A percentile compares a stretch with the other conserved stretches of the same genome.
These are phyloP conservation scores for Mycena belliarum DNA, from an alignment of 768 basidiomycete species.

Conservation along the genomic window DNA sequence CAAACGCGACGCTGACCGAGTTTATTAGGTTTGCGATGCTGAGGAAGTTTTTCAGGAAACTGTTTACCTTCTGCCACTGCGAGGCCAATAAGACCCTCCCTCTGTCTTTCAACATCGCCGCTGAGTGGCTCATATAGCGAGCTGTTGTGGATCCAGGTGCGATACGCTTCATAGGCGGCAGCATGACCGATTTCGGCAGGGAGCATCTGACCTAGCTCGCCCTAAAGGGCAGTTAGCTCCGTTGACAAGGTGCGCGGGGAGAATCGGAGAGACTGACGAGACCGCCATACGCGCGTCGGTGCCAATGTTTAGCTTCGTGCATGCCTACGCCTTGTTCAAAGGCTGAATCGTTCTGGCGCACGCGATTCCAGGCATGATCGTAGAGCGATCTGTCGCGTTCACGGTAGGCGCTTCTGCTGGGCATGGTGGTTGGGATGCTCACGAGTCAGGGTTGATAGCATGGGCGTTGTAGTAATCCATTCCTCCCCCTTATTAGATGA, in stretches of 20 bases:
- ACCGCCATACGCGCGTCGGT: conserved; percentile 65
- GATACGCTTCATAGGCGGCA: conserved; percentile 76
- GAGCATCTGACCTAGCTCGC: conserved; percentile 49
- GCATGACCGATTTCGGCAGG: conserved; percentile 72
- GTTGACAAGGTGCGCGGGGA: neutral
- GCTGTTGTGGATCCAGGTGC: conserved; percentile 62
- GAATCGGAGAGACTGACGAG: conserved; percentile 38
- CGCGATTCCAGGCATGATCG: conserved; percentile 52
- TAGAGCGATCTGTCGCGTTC: conserved; percentile 55
- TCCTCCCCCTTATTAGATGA: conserved; percentile 52
- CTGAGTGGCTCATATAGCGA: conserved; percentile 56
- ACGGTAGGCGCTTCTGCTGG: conserved; percentile 27
- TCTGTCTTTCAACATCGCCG: conserved; percentile 58
- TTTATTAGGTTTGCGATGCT: neutral
- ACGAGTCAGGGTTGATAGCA: conserved; percentile 58
- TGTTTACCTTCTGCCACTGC: conserved; percentile 69
- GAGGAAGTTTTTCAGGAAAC: neutral
- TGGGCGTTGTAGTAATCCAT: conserved; percentile 66
- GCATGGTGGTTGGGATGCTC: conserved; percentile 31
- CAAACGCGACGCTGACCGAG: conserved; percentile 53
- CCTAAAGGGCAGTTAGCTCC: conserved; percentile 33
- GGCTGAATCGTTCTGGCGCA: conserved; percentile 40
- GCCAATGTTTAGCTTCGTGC: conserved; percentile 65
- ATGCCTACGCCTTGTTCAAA: conserved; percentile 49
- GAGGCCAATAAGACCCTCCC: conserved; percentile 66